These are phyloP conservation scores for Fusarium anguioides DNA, from an alignment of 2,329 filamentous ascomycete genomes.

Conservation along the genomic window DNA sequence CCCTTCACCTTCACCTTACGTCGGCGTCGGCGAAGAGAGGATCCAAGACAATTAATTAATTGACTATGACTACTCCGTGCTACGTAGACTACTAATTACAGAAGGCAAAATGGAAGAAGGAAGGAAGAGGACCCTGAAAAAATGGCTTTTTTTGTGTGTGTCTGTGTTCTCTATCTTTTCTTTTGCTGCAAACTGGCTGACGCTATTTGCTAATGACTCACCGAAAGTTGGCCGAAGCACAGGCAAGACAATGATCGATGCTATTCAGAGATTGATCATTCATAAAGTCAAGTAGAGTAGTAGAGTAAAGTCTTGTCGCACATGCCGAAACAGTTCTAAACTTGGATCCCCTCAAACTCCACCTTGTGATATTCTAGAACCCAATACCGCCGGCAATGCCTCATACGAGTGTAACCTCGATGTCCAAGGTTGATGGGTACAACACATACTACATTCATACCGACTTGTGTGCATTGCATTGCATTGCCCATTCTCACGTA, in stretches of 20 bases:
- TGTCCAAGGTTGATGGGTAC: slow-evolving; percentile 31
- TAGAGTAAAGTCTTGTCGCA: background rate
- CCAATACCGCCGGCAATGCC: slow-evolving; percentile 28
- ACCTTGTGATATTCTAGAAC: slow-evolving; percentile 7
- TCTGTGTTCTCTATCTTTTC: too few species aligned
- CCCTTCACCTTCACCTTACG: slow-evolving; percentile 30
- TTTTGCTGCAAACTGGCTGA: background rate
- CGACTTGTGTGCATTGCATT: too few species aligned
- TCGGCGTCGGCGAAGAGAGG: slow-evolving; percentile 43
- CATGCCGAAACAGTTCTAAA: slow-evolving; percentile 6
- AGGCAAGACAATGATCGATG: slow-evolving; percentile 9
- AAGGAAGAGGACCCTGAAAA: slow-evolving; percentile 23
- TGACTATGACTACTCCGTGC: too few species aligned
- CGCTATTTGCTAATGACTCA: slow-evolving; percentile 24
- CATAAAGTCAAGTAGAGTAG: background rate
- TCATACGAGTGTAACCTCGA: slow-evolving; percentile 20
- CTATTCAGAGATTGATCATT: slow-evolving; percentile 2
- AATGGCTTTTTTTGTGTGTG: background rate
- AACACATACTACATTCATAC: slow-evolving; percentile 27
- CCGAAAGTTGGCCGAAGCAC: slow-evolving; percentile 10
- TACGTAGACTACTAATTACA: too few species aligned
- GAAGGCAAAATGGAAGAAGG: background rate
- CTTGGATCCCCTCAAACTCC: slow-evolving; percentile 3
- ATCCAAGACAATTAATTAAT: too few species aligned
- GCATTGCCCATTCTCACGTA: slow-evolving; percentile 8